Evolutionary conservation across 1,139 yeast genomes (phyloP), one percentile per base, ranked within the genome.

Genomic region (Blastobotrys proliferans): DNA sequence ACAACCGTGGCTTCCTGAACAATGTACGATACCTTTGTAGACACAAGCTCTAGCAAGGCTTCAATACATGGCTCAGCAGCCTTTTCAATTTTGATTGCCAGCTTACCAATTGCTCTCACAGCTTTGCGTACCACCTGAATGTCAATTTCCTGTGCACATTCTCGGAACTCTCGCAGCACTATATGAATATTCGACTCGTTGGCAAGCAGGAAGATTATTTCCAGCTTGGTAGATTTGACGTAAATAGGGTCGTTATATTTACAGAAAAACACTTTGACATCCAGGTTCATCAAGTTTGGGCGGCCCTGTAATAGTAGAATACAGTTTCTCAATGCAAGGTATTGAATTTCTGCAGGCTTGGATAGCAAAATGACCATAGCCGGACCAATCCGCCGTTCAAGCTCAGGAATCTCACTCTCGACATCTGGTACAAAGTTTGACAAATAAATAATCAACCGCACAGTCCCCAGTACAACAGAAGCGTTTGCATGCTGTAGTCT

Each of bases 221-320:
- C 97, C 36, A 92, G 69, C 57, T 92, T 90, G 8, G 97, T 85
- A 54, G 88, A 94, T 61, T 88, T 87, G 57, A 92, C 82, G 60
- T 84, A 92, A 18, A 85, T 79, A 0, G 94, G 94, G 60, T 90
- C 97, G 57, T 83, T 83, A 55, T 77, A 85, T 50, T 80, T 79
- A 63, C 94, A 82, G 62, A 86, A 87, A 60, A 90, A 86, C 66
- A 80, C 77, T 45, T 79, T 78, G 21, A 83, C 87, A 51, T 83
- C 94, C 43, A 86, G 69, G 18, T 70, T 67, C 4, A 85, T 66
- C 46, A 86, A 68, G 17, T 76, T 73, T 16, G 81, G 81, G 47
- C 81, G 74, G 33, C 87, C 79, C 46, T 88, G 72, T 26, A 88
- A 70, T 18, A 90, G 66, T 30, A 90, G 63, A 19, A 87, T 85